Evolutionary conservation across 345 rosid genomes (phyloP).

Genomic region (Anastatica hierochuntica): DNA sequence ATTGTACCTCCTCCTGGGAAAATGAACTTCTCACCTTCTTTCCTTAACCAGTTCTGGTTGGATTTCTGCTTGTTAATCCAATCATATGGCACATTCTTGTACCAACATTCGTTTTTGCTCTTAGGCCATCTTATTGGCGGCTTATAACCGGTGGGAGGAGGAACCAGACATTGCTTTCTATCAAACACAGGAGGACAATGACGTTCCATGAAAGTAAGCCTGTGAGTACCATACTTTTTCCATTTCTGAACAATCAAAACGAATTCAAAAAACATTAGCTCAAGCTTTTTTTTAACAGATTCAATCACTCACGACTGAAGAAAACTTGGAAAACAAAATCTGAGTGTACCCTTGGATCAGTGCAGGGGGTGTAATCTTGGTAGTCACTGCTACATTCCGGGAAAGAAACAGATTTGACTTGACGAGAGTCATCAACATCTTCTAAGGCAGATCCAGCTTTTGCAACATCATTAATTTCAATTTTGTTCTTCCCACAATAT

Average conservation of each 20-base stretch:
- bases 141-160: conserved; percentile 95
- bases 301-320: too few species aligned
- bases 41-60: conserved; percentile 90
- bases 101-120: conserved; percentile 89
- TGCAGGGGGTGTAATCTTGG: conserved; percentile 97
- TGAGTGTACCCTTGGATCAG: conserved; percentile 73
- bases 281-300: too few species aligned
- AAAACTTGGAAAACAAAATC: too few species aligned
- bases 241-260: conserved; percentile 50
- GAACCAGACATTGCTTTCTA: conserved; percentile 73
- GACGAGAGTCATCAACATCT: conserved; percentile 31
- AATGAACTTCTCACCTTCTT: conserved; percentile 84
- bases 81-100: conserved; percentile 93
- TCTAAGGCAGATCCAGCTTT: conserved; percentile 41
- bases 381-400: conserved; percentile 62
- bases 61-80: conserved; percentile 98
- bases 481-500: conserved; percentile 49
- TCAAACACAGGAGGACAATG: conserved; percentile 86
- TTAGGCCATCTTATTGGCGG: conserved; percentile 91
- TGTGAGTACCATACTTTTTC: conserved; percentile 72
- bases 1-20: conserved; percentile 99
- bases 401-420: conserved; percentile 49
- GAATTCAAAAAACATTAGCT: neutral
- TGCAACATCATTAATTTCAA: conserved; percentile 26
- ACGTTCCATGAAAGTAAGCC: conserved; percentile 88